Base-by-base conservation (phyloP, 23 red algal genomes). In the Porphyridium purpureum region DNA sequence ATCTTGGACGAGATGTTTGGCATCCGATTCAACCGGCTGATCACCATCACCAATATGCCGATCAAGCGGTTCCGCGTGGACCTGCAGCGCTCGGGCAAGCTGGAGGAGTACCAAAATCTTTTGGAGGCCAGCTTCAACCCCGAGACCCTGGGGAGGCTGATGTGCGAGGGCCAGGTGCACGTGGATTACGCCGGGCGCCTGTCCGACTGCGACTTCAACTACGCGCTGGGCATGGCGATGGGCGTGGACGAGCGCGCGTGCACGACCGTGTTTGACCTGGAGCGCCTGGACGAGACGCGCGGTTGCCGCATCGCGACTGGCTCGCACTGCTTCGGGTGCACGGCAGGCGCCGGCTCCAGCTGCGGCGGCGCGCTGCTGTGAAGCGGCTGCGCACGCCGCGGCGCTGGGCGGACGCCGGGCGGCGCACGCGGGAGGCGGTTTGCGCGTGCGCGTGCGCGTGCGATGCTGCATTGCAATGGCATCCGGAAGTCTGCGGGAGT, bases 131-230 rank as follows among this genome's bases (percentile, higher is more conserved):
- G 26, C 3, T 95, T 76, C 53, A 81, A 84, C 53, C 25, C 57
- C 15, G 32, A 52, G 5, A 80, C 58, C 26, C 70, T 84, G 15
- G 40, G 66, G 0, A 31, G 44, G 29, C 54, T 95, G 24, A 95
- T 95, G 88, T 95, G 88, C 58, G 55, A 60, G 31, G 79, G 80
- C 51, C 61, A 80, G 69, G 58, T 95, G 19, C 88, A 95, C 59
- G 81, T 95, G 24, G 52, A 72, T 4, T 81, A 59, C 32, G 79
- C 84, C 35, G 88, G 88, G 22, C 26, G 25, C 6, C 35, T 95
- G 1, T 84, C 84, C 59, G 88, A 95, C 49, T 95, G 88, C 59
- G 88, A 95, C 55, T 95, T 95, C 36, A 76, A 95, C 49, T 95
- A 95, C 27, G 88, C 88, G 22, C 55, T 95, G 40, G 88, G 72